Evolutionary conservation across 805 yeast genomes (phyloP), one percentile per base, ranked within the genome.

Genomic region (Candida boleticola): DNA sequence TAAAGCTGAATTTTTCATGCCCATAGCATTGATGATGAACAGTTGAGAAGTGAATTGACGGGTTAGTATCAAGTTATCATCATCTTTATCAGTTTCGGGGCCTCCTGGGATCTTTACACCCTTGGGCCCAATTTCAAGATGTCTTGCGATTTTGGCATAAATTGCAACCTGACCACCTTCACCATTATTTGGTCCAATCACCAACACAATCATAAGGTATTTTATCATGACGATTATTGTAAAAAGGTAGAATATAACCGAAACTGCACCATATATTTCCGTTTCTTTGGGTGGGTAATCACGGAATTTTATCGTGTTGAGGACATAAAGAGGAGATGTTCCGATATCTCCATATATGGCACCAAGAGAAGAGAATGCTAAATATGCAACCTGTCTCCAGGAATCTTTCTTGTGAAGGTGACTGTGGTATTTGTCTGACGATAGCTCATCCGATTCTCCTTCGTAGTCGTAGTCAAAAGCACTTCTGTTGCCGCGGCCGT

Each of bases 151-250:
- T 51, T 77, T 77, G 18, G 83, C 76, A 49, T 79, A 80, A 33
- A 80, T 71, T n/a, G 85, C 84, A 26, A 80, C 73, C 46, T 77
- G 82, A 1, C 85, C 84, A 46, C 85, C 84, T 53, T 79, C 82
- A 36, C 80, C 81, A 36, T 76, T 69, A 54, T 79, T 77, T 7
- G 80, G 79, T 11, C 83, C 85, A 34, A 66, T 53, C 14, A 52
- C 49, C 36, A 79, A 61, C 9, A 79, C 83, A 38, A 80, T 57
- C 32, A 70, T 51, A 11, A 73, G 61, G 49, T 80, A 80, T 51
- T 80, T 80, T 53, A 71, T 36, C 36, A 79, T 66, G 4, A 78
- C 83, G 31, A 80, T 63, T 31, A 78, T 49, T 1, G 80, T 71
- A 53, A 80, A 76, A 2, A 76, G 45, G 74, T 81, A 80, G 50